Evolutionary conservation across 805 yeast genomes (phyloP), one percentile per base, ranked within the genome.

Genomic region (Saturnispora kantuleensis): DNA sequence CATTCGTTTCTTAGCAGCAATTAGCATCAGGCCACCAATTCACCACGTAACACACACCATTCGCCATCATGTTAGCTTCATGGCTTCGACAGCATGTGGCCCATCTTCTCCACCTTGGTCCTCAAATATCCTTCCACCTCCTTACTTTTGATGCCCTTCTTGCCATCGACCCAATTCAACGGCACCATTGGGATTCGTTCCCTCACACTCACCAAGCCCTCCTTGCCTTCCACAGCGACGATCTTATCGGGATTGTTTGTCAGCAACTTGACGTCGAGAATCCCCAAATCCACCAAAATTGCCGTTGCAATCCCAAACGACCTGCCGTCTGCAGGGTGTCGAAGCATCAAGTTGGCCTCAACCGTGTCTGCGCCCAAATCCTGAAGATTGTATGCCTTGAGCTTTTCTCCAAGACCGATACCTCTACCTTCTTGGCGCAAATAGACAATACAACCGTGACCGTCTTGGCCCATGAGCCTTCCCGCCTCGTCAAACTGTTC

Each of bases 401-500:
- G 73, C 64, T 93, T 93, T 60, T 93, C 99, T 29, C 97, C 96
- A n/a, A 93, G 70, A 6, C 99, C 99, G 48, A 93, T 93, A 15
- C 99, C 99, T 48, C 99, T 79, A 44, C 99, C 99, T 64, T 93
- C 99, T 65, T 93, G 99, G 57, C 99, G 77, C 51, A 93, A 68
- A 60, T 93, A 93, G 2, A 93, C 97, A 41, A 93, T 88, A 54
- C 95, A 89, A 17, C 99, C 99, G 52, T 79, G 83, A 13, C 96
- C 96, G 40, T 71, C 73, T 46, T 73, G 68, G 6, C 95, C 95
- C 90, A 93, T 93, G 36, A 87, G 63, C 50, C 94, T 73, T 8
- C 97, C 98, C 2, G 97, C 97, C 64, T 94, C 96, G 63, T 93
- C 97, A 56, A 93, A 85, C 67, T 93, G 99, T 64, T 93, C 99